These are phyloP conservation scores for Bonnemaisonia californica DNA, from an alignment of 31 red algal species.

Conservation along the genomic window DNA sequence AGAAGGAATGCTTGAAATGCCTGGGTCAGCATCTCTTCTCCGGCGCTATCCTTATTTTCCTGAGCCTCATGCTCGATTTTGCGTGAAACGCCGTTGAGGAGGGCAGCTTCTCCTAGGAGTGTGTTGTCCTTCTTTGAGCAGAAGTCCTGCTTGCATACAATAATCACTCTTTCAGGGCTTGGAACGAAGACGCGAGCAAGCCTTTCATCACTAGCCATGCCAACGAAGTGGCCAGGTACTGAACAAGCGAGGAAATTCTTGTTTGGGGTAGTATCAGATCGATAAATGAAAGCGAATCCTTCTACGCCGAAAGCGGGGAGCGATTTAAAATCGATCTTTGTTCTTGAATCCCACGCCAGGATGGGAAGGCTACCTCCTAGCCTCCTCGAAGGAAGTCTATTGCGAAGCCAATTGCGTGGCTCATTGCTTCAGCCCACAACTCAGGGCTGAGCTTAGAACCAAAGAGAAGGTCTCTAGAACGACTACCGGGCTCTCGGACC, in stretches of 20 bases:
- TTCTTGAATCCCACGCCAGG: no score
- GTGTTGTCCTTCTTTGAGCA: background rate
- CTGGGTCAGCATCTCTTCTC: background rate
- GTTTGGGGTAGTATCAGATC: background rate
- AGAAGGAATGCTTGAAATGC: background rate
- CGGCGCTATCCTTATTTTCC: background rate
- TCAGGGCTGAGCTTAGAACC: background rate
- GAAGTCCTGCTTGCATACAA: background rate
- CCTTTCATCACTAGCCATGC: background rate
- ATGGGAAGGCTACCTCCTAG: no score
- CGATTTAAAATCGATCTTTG: no score
- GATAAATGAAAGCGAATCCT: slow-evolving; percentile 14
- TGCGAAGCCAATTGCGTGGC: no score
- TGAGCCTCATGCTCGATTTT: background rate
- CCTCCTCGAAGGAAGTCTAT: no score
- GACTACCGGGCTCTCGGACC: background rate
- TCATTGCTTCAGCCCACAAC: background rate
- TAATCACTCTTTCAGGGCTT: background rate
- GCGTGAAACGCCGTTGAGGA: background rate
- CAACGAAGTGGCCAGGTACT: background rate
- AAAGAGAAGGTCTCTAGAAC: background rate
- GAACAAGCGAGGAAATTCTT: background rate
- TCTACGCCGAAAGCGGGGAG: no score
- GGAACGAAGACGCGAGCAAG: background rate
- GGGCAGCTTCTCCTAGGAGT: background rate